These are phyloP conservation scores for Spinacia oleracea DNA, from an alignment of 179 eudicot species.

Conservation along the genomic window DNA sequence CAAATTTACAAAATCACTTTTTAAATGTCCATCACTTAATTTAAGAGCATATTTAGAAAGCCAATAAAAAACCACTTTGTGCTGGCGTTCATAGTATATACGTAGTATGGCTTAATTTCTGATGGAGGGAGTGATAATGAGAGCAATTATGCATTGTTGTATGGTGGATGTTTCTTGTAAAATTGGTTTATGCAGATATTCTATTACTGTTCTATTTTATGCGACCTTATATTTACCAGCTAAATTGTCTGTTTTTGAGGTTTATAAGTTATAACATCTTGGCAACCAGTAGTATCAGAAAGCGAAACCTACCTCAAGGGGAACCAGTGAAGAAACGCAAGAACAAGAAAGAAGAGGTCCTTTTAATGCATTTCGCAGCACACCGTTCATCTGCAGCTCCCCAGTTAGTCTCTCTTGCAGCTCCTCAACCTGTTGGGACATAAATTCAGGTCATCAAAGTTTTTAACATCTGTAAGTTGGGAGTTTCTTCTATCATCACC, in stretches of 20 bases:
- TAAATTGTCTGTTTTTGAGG: not conserved
- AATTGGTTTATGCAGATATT: not conserved
- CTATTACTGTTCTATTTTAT: not conserved
- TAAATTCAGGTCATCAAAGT: slow-evolving; percentile 1
- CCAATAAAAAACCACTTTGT: too few relatives aligned
- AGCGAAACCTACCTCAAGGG: slow-evolving; percentile 46
- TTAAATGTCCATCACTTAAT: too few relatives aligned
- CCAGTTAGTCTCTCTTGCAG: slow-evolving; percentile 59
- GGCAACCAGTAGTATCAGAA: not conserved
- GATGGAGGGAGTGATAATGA: too few relatives aligned
- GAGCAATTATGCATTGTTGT: not conserved
- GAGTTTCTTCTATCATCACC: not conserved
- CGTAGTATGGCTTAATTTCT: too few relatives aligned
- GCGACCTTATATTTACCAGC: not conserved
- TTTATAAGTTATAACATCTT: not conserved
- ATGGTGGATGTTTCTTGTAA: not conserved
- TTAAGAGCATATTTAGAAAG: too few relatives aligned
- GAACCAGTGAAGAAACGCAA: slow-evolving; percentile 51
- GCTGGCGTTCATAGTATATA: too few relatives aligned
- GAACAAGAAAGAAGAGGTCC: slow-evolving; percentile 63
- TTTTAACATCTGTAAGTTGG: not conserved
- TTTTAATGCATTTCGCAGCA: slow-evolving; percentile 59
- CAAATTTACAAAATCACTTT: too few relatives aligned
- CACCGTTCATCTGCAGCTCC: slow-evolving; percentile 57
- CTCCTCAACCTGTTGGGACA: slow-evolving; percentile 59